A percentile compares a stretch with the other conserved stretches of the same genome.
phyloP scores from a whole-genome alignment of 2,329 filamentous ascomycete species.

The Cryoendolithus antarcticus region DNA sequence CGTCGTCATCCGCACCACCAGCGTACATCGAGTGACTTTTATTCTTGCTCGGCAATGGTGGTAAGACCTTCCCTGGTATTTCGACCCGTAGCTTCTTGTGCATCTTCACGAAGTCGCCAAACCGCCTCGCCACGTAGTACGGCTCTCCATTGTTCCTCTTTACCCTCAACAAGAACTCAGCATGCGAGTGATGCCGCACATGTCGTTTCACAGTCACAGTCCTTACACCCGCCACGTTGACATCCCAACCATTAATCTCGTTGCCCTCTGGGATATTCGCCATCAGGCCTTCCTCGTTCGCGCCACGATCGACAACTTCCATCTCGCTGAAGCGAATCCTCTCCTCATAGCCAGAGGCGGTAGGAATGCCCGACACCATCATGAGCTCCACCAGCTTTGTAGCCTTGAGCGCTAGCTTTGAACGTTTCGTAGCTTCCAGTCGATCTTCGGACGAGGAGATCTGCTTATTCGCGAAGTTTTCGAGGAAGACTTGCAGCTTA shows the following conservation, averaged over 20 bases:
- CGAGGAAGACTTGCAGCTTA: slow-evolving; percentile 88
- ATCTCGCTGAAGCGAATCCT: slow-evolving; percentile 93
- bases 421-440: slow-evolving; percentile 87
- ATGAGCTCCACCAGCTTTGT: slow-evolving; percentile 95
- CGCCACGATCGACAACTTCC: slow-evolving; percentile 86
- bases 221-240: slow-evolving; percentile 85
- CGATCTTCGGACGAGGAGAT: slow-evolving; percentile 96
- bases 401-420: slow-evolving; percentile 83
- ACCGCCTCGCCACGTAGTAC: slow-evolving; percentile 69
- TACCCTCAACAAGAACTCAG: slow-evolving; percentile 81
- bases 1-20: slow-evolving; percentile 45
- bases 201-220: slow-evolving; percentile 72
- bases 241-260: slow-evolving; percentile 89
- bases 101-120: slow-evolving; percentile 73
- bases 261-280: slow-evolving; percentile 83
- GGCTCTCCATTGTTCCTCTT: slow-evolving; percentile 66
- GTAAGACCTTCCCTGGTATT: slow-evolving; percentile 82
- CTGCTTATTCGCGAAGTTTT: slow-evolving; percentile 93
- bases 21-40: slow-evolving; percentile 58
- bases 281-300: slow-evolving; percentile 80
- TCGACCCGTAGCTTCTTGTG: slow-evolving; percentile 71
- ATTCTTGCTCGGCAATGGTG: slow-evolving; percentile 82
- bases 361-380: slow-evolving; percentile 97
- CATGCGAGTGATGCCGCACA: slow-evolving; percentile 80
- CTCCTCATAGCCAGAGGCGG: slow-evolving; percentile 93